Percentiles rank a stretch among this genome's conserved stretches.
Conservation (phyloP, 78 protist genomes). For the Anaeramoeba flamelloides region DNA sequence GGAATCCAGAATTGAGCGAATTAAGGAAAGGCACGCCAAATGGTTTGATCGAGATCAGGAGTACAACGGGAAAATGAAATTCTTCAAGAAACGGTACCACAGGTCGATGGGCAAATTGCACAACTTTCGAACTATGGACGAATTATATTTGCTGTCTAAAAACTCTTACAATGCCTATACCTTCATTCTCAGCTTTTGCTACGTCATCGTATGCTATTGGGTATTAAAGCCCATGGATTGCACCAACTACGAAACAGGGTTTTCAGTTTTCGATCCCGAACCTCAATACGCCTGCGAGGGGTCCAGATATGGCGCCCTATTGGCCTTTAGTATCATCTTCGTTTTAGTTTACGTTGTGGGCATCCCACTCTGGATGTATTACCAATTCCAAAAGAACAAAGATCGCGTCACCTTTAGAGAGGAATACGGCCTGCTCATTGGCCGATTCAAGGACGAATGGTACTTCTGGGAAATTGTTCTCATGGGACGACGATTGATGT, state of each 20-base stretch:
- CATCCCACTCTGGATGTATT: not conserved
- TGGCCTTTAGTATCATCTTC: not conserved
- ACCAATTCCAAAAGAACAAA: not conserved
- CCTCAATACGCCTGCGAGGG: not conserved
- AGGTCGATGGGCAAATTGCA: not conserved
- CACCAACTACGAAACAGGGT: not conserved
- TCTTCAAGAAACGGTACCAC: not conserved
- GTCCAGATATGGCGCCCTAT: not conserved
- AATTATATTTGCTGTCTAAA: not conserved
- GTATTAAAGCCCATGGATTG: not conserved
- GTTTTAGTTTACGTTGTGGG: not conserved
- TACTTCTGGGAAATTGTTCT: not conserved
- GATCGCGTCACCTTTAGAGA: not conserved
- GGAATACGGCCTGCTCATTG: not conserved
- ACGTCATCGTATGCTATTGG: not conserved
- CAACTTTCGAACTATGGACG: not conserved
- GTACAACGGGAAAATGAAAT: too few relatives aligned
- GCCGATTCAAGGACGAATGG: not conserved
- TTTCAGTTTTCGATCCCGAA: not conserved
- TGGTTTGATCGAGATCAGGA: not conserved
- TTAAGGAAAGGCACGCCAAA: not conserved
- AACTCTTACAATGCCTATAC: not conserved
- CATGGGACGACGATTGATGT: not conserved
- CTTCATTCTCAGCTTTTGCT: not conserved
- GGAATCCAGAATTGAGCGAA: not conserved